A percentile compares a stretch with the other conserved stretches of the same genome.
Evolutionary conservation across 179 eudicot species (phyloP).

Genomic region (Dionaea muscipula): DNA sequence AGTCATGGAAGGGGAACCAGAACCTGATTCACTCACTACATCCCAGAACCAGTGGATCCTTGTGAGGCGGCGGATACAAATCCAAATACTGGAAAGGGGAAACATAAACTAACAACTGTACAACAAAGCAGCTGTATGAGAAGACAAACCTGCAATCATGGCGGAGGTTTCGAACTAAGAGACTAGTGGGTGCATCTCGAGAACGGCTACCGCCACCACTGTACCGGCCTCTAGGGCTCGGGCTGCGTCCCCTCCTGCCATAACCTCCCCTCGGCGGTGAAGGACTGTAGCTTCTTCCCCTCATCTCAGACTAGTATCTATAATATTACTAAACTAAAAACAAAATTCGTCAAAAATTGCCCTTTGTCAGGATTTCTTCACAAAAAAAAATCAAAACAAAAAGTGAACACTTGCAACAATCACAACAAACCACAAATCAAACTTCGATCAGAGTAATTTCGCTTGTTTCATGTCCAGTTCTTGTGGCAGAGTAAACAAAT

Average conservation of each 20-base stretch:
- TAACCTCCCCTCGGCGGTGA: constrained; percentile 69
- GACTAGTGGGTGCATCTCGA: constrained; percentile 72
- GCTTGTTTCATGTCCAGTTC: no score
- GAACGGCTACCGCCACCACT: constrained; percentile 40
- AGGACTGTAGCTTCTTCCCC: constrained; percentile 81
- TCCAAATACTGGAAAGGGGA: not conserved
- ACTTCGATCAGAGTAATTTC: no score
- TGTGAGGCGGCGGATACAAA: not conserved
- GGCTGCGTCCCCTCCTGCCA: constrained; percentile 57
- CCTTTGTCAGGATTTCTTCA: no score
- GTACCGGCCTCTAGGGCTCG: constrained; percentile 62
- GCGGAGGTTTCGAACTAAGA: constrained; percentile 76
- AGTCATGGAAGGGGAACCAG: no score
- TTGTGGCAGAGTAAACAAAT: no score
- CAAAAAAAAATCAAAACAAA: no score
- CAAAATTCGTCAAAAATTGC: no score
- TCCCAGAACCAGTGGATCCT: no score
- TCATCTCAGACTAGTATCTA: constrained; percentile 37
- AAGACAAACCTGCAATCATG: constrained; percentile 64
- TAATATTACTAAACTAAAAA: no score
- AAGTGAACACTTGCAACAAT: no score
- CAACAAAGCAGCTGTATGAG: not conserved
- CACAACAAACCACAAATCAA: no score
- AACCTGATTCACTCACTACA: no score
- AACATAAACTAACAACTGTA: not conserved